Evolutionary conservation across 1,284 basidiomycete species (phyloP).

Genomic region (Cerrena zonata): DNA sequence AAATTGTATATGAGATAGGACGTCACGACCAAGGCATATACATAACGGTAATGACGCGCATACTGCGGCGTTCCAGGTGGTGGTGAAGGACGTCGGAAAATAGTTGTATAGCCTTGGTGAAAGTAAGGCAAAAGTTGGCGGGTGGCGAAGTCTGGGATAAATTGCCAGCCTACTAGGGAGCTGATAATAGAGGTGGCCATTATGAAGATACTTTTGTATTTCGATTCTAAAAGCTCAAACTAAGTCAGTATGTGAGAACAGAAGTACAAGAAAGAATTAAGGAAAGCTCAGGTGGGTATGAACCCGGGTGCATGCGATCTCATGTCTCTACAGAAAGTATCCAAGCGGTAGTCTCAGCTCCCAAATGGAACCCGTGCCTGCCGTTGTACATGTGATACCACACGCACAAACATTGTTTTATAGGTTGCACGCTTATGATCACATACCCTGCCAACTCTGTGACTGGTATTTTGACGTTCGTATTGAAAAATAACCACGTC

Average conservation of each 20-base stretch:
- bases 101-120: slow-evolving; percentile 32
- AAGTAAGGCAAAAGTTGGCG: slow-evolving; percentile 31
- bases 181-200: slow-evolving; percentile 28
- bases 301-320: slow-evolving; percentile 29
- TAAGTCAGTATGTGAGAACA: slow-evolving; percentile 2
- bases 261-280: slow-evolving; percentile 8
- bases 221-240: background rate
- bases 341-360: slow-evolving; percentile 1
- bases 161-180: slow-evolving; percentile 40
- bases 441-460: slow-evolving; percentile 16
- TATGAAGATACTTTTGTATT: background rate
- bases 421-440: slow-evolving; percentile 31
- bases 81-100: slow-evolving; percentile 33
- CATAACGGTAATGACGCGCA: slow-evolving; percentile 51
- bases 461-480: slow-evolving; percentile 22
- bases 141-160: slow-evolving; percentile 40
- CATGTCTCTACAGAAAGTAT: slow-evolving; percentile 23
- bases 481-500: slow-evolving; percentile 32
- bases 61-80: slow-evolving; percentile 41
- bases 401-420: slow-evolving; percentile 30
- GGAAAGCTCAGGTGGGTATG: slow-evolving; percentile 24
- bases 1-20: slow-evolving; percentile 68
- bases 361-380: slow-evolving; percentile 22
- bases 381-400: slow-evolving; percentile 39
- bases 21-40: slow-evolving; percentile 62